Conservation (phyloP, 1,284 basidiomycete species). For the Tylopilus sp. region DNA sequence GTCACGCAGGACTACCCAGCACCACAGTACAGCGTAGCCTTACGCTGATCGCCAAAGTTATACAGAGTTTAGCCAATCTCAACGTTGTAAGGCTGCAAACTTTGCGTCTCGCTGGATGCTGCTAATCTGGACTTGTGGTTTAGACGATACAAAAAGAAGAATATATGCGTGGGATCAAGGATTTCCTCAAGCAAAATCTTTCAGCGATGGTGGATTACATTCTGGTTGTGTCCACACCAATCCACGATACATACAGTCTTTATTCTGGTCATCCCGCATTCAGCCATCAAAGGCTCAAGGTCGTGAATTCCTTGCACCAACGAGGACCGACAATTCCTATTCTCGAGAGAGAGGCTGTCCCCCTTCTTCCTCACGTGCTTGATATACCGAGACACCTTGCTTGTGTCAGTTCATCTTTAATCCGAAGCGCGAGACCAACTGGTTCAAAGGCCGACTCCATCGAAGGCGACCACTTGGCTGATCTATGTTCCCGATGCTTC, state of each 20-base stretch:
- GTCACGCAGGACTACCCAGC: slow-evolving; percentile 54
- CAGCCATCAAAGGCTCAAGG: slow-evolving; percentile 48
- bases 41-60: slow-evolving; percentile 71
- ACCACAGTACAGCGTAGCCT: slow-evolving; percentile 65
- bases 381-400: slow-evolving; percentile 72
- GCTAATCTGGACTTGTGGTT: slow-evolving; percentile 5
- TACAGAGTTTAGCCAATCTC: slow-evolving; percentile 76
- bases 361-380: slow-evolving; percentile 60
- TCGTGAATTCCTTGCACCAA: slow-evolving; percentile 52
- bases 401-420: slow-evolving; percentile 65
- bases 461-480: slow-evolving; percentile 26
- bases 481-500: slow-evolving; percentile 29
- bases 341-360: slow-evolving; percentile 64
- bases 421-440: slow-evolving; percentile 50
- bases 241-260: slow-evolving; percentile 33
- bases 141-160: slow-evolving; percentile 66
- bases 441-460: slow-evolving; percentile 31
- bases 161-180: slow-evolving; percentile 65
- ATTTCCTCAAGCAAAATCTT: slow-evolving; percentile 56
- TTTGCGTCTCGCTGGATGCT: neutral
- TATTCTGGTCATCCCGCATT: slow-evolving; percentile 33
- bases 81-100: slow-evolving; percentile 50
- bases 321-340: slow-evolving; percentile 49
- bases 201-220: slow-evolving; percentile 74
- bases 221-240: slow-evolving; percentile 58